These are phyloP conservation scores for Zygoascus meyerae DNA, from an alignment of 1,139 yeast species.

Conservation along the genomic window DNA sequence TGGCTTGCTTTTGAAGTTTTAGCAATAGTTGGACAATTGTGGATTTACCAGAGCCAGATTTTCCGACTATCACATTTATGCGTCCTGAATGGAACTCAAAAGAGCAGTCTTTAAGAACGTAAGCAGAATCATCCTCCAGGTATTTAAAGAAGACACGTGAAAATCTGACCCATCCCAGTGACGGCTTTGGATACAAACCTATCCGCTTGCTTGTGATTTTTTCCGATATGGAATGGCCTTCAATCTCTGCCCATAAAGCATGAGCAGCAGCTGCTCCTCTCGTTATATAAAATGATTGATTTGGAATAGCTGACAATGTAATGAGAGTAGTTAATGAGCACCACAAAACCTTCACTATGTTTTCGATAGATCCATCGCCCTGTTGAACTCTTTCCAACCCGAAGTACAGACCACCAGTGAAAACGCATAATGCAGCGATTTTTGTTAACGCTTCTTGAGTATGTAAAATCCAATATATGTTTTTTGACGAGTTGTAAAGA, in stretches of 20 bases:
- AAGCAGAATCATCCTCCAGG: slow-evolving; percentile 44
- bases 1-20: slow-evolving; percentile 46
- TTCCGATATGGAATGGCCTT: not conserved
- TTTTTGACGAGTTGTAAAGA: slow-evolving; percentile 47
- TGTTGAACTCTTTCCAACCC: slow-evolving; percentile 61
- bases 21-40: slow-evolving; percentile 62
- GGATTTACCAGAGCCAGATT: slow-evolving; percentile 90
- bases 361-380: slow-evolving; percentile 48
- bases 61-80: slow-evolving; percentile 66
- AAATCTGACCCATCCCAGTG: slow-evolving; percentile 46
- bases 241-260: slow-evolving; percentile 15
- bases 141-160: slow-evolving; percentile 55
- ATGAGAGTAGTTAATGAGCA: slow-evolving; percentile 69
- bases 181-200: slow-evolving; percentile 32
- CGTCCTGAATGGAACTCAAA: slow-evolving; percentile 43
- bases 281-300: slow-evolving; percentile 23
- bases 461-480: slow-evolving; percentile 45
- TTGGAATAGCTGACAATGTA: slow-evolving; percentile 35
- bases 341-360: slow-evolving; percentile 76
- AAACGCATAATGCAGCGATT: slow-evolving; percentile 59
- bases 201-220: slow-evolving; percentile 12
- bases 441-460: slow-evolving; percentile 56
- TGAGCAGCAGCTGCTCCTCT: slow-evolving; percentile 26
- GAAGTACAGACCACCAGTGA: slow-evolving; percentile 89
- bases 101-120: slow-evolving; percentile 43